phyloP scores from a whole-genome alignment of 2,329 filamentous ascomycete species.

The Penicillium palitans region DNA sequence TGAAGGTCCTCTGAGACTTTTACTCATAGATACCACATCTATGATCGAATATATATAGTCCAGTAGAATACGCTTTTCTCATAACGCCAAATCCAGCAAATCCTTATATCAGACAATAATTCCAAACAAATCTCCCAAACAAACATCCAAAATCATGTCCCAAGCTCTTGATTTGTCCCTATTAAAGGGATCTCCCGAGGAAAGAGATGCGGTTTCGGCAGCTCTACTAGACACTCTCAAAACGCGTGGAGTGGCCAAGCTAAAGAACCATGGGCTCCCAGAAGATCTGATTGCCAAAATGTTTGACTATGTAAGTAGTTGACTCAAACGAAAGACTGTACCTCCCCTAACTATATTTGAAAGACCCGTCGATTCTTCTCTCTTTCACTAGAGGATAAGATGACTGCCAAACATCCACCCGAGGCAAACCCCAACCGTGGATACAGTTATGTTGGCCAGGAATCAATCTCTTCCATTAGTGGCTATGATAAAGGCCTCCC shows the following conservation, averaged over 20 bases:
- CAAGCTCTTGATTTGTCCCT: slow-evolving; percentile 19
- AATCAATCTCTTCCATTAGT: too few species aligned
- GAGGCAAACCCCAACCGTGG: too few species aligned
- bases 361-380: slow-evolving; percentile 7
- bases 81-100: background rate
- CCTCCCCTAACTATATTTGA: background rate
- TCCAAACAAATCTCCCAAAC: background rate
- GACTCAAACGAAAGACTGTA: rapidly evolving
- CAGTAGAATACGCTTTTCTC: too few species aligned
- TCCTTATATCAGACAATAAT: background rate
- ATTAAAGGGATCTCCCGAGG: slow-evolving; percentile 15
- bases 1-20: background rate
- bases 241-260: slow-evolving; percentile 17
- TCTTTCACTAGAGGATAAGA: too few species aligned
- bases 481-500: too few species aligned
- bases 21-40: too few species aligned
- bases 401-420: too few species aligned
- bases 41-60: background rate
- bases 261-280: slow-evolving; percentile 23
- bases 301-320: slow-evolving; percentile 18
- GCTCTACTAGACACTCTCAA: slow-evolving; percentile 17
- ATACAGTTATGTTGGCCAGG: too few species aligned
- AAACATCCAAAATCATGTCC: slow-evolving; percentile 3
- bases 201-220: slow-evolving; percentile 12
- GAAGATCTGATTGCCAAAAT: slow-evolving; percentile 14